These are phyloP conservation scores for Fragaria iinumae DNA, from an alignment of 306 rosid species.

Conservation along the genomic window DNA sequence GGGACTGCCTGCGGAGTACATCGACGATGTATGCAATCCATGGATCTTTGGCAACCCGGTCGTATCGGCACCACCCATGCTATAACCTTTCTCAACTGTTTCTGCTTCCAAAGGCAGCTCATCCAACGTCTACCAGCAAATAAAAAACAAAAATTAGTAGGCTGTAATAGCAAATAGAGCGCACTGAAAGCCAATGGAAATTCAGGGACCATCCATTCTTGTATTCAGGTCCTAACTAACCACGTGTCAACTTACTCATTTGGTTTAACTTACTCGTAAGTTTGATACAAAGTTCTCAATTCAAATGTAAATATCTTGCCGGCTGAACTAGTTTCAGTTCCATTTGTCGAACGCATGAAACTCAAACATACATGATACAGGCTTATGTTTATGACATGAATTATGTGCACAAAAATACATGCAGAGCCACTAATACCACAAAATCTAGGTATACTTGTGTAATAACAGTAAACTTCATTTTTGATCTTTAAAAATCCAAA, in stretches of 20 bases:
- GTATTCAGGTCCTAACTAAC: neutral
- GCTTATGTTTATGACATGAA: neutral
- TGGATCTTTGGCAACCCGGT: conserved; percentile 88
- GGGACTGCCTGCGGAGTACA: conserved; percentile 66
- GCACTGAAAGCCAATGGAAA: neutral
- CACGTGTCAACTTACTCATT: neutral
- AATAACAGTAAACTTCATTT: neutral
- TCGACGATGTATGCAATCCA: conserved; percentile 72
- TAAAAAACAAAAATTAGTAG: neutral
- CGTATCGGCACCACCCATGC: conserved; percentile 60
- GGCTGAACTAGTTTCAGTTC: neutral
- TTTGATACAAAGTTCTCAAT: neutral
- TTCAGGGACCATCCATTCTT: neutral
- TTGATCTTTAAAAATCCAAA: neutral
- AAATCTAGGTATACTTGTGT: neutral
- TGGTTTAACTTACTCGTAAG: neutral
- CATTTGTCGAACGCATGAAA: neutral
- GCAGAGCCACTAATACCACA: neutral
- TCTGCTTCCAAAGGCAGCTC: conserved; percentile 94
- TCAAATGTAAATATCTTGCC: neutral
- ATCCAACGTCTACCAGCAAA: conserved; percentile 69
- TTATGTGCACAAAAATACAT: neutral
- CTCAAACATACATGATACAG: neutral
- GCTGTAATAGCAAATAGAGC: neutral
- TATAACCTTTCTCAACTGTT: conserved; percentile 86